Evolutionary conservation across 345 rosid genomes (phyloP), one percentile per base, ranked within the genome.

Genomic region (Hibiscus mutabilis): DNA sequence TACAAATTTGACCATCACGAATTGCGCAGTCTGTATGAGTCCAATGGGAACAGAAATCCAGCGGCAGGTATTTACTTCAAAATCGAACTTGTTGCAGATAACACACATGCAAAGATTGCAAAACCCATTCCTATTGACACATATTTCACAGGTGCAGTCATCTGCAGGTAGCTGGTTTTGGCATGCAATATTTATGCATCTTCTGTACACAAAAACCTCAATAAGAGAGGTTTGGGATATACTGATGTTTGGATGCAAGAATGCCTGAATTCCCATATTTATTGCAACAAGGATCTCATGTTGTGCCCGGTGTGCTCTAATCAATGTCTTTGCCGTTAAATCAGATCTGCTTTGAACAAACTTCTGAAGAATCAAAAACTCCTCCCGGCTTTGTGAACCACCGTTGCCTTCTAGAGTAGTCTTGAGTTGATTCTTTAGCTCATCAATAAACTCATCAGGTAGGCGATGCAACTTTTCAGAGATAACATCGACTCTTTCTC

Each of bases 171-270:
- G 85, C 77, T 87, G 94, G 79, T 76, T 91, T 55, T 87, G 97
- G 83, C 97, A 96, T 4, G 89, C 91, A 53, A 92, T 84, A 79
- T 96, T 96, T 79, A 98, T 82, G 93, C 99, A 96, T 72, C 95
- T 85, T 81, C 89, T 92, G 84, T 86, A 86, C 40, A 88, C 85
- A 75, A 96, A 55, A 55, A 55, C 27, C 27, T 55, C 59, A 11
- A 55, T 55, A 10, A 55, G 27, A 55, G 59, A 55, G 4, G 59
- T 55, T 55, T 55, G 59, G 13, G 27, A 55, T 55, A 55, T 27
- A 55, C 27, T 55, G 14, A 55, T 19, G 27, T 55, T 55, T 10
- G 59, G 59, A 55, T 55, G 59, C 59, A 55, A 7, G 59, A 55
- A 55, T 21, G 59, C 59, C 59, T 21, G 59, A 21, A 55, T 55